Conservation (phyloP, 1,284 basidiomycete genomes). For the Cryptococcus sp. region DNA sequence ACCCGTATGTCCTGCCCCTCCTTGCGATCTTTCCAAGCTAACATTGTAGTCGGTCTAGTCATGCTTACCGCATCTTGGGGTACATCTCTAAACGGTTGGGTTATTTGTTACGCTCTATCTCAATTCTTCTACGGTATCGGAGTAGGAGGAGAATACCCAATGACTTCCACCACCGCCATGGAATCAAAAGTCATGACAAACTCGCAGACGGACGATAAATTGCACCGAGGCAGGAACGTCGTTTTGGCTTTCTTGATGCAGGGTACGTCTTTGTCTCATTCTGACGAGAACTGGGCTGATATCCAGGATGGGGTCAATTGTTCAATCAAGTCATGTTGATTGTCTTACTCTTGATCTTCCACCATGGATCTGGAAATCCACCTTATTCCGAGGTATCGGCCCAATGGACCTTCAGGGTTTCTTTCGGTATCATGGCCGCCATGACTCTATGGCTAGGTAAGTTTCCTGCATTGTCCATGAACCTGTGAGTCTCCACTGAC, state of each 20-base stretch:
- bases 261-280: constrained; percentile 17
- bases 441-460: constrained; percentile 53
- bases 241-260: constrained; percentile 55
- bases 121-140: constrained; percentile 54
- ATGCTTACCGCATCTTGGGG: constrained; percentile 57
- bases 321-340: constrained; percentile 55
- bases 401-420: constrained; percentile 55
- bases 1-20: constrained; percentile 19
- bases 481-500: too few relatives aligned
- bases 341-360: constrained; percentile 54
- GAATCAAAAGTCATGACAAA: constrained; percentile 46
- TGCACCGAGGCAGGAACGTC: constrained; percentile 55
- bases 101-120: constrained; percentile 53
- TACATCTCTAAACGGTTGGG: constrained; percentile 53
- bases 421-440: constrained; percentile 53
- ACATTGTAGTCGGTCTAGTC: constrained; percentile 50
- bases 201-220: constrained; percentile 51
- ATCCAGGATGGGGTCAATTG: constrained; percentile 52
- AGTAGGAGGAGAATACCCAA: constrained; percentile 55
- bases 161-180: constrained; percentile 55
- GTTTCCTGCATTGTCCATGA: constrained; percentile 6
- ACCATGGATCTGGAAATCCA: constrained; percentile 45
- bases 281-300: constrained; percentile 1
- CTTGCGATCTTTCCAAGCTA: not conserved
- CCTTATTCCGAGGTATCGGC: constrained; percentile 49